These are phyloP conservation scores for Cladobotryum mycophilum DNA, from an alignment of 2,329 filamentous ascomycete genomes.

Conservation along the genomic window DNA sequence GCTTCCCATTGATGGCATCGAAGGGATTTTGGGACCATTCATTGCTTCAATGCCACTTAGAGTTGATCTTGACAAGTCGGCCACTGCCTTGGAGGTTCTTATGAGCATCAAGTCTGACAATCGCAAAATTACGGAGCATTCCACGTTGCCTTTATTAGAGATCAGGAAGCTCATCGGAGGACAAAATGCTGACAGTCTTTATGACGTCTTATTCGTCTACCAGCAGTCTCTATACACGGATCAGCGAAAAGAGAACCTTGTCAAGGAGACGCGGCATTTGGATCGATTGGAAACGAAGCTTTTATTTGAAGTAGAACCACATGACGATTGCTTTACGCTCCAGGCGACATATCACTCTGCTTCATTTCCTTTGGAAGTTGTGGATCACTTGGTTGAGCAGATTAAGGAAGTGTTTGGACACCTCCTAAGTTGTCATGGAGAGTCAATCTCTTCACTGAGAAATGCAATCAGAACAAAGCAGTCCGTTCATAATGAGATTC, in stretches of 20 bases:
- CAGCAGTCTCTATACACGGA: constrained; percentile 60
- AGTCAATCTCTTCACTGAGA: constrained; percentile 11
- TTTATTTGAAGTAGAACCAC: constrained; percentile 70
- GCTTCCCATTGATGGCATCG: constrained; percentile 62
- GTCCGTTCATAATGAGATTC: constrained; percentile 44
- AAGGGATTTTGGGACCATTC: constrained; percentile 72
- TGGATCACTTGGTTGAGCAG: constrained; percentile 53
- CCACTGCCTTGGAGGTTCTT: constrained; percentile 55
- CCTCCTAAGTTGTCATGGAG: constrained; percentile 22
- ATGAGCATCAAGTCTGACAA: constrained; percentile 58
- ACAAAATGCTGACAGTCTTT: constrained; percentile 52
- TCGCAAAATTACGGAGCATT: constrained; percentile 58
- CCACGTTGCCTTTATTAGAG: constrained; percentile 57
- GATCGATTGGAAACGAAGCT: constrained; percentile 74
- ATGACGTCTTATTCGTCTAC: constrained; percentile 77
- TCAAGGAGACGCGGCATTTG: constrained; percentile 52
- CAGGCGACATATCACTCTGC: constrained; percentile 43
- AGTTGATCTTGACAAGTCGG: constrained; percentile 47
- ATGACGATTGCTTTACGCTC: constrained; percentile 32
- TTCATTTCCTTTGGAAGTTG: constrained; percentile 48
- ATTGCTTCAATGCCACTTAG: constrained; percentile 69
- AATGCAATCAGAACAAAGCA: constrained; percentile 26
- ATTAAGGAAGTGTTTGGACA: constrained; percentile 45
- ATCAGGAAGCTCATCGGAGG: constrained; percentile 58
- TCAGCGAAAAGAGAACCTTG: constrained; percentile 22